These are phyloP conservation scores for Stramenopiles sp. DNA, from an alignment of 352 stramenopile genomes.

Conservation along the genomic window DNA sequence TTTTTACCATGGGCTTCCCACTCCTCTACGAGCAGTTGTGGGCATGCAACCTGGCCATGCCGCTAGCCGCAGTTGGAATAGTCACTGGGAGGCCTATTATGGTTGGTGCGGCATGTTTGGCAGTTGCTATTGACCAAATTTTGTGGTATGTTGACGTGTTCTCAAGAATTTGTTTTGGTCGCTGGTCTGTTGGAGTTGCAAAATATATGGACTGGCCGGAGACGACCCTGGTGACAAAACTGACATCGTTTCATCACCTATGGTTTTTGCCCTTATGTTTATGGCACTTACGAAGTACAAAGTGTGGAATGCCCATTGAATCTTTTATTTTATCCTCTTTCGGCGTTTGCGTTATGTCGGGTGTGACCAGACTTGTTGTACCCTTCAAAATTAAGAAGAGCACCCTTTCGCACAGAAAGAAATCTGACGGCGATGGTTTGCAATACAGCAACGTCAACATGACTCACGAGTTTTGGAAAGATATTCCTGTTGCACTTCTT, in stretches of 20 bases:
- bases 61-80: neutral
- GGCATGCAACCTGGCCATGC: neutral
- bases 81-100: neutral
- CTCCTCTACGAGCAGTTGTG: neutral
- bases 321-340: neutral
- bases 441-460: neutral
- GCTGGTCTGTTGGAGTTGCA: neutral
- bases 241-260: neutral
- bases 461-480: neutral
- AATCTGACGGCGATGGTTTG: too few species aligned
- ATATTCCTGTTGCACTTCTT: neutral
- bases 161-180: neutral
- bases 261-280: conserved; percentile 3
- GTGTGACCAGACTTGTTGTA: neutral
- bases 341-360: neutral
- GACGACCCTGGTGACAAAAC: neutral
- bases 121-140: neutral
- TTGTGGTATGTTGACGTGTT: neutral
- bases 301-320: neutral
- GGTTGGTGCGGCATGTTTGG: neutral
- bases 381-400: too few species aligned
- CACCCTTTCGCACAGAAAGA: too few species aligned
- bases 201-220: neutral
- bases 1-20: neutral
- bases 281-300: neutral